These are phyloP conservation scores for Nannizziopsis barbatae DNA, from an alignment of 2,329 filamentous ascomycete genomes.

Conservation along the genomic window DNA sequence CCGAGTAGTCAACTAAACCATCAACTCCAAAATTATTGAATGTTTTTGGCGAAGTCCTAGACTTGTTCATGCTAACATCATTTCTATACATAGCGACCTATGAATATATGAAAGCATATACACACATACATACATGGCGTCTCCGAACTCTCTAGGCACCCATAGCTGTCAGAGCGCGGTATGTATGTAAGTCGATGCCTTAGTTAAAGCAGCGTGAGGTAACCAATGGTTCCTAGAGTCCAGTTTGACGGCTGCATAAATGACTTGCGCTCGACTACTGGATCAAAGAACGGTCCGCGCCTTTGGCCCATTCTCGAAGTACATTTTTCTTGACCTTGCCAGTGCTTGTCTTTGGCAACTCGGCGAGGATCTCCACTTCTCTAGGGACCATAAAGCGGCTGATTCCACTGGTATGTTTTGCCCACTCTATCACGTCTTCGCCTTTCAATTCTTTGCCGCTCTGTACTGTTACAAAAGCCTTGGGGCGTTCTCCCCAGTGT, in stretches of 20 bases:
- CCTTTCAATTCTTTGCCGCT: slow-evolving; percentile 50
- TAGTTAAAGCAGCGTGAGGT: too few relatives aligned
- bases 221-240: too few relatives aligned
- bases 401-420: slow-evolving; percentile 66
- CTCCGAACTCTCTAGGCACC: too few relatives aligned
- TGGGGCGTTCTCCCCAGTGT: slow-evolving; percentile 93
- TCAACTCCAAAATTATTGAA: too few relatives aligned
- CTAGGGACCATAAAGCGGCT: slow-evolving; percentile 78
- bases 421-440: slow-evolving; percentile 72
- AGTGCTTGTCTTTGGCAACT: slow-evolving; percentile 92
- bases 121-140: background rate
- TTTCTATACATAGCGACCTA: too few relatives aligned
- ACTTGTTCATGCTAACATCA: too few relatives aligned
- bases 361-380: slow-evolving; percentile 65
- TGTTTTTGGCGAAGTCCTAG: too few relatives aligned
- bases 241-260: too few relatives aligned
- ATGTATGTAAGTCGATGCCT: background rate
- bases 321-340: slow-evolving; percentile 96
- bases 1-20: too few relatives aligned
- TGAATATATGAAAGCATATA: background rate
- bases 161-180: too few relatives aligned
- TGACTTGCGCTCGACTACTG: slow-evolving; percentile 6
- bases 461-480: slow-evolving; percentile 80
- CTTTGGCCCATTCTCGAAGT: slow-evolving; percentile 71
- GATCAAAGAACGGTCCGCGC: slow-evolving; percentile 27